These are phyloP conservation scores for Pyrus hybrid DNA, from an alignment of 331 rosid species.

Conservation along the genomic window DNA sequence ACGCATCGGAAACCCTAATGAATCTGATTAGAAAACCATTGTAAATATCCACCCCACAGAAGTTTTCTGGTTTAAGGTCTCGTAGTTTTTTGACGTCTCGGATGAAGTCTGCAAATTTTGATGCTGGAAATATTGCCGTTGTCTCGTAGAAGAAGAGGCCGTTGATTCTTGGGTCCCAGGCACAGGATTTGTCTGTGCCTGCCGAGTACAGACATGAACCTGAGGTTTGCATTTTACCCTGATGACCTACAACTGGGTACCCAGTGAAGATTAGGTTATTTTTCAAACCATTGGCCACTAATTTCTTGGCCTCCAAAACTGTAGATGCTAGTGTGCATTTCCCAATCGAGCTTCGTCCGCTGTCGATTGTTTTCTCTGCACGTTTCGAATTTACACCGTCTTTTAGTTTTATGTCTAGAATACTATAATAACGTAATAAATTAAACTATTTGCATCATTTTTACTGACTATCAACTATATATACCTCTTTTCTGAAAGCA, in stretches of 20 bases:
- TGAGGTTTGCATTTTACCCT: slow-evolving; percentile 65
- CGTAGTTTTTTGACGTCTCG: slow-evolving; percentile 48
- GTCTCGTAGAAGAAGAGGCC: slow-evolving; percentile 57
- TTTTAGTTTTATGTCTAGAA: no score
- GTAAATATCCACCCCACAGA: slow-evolving; percentile 64
- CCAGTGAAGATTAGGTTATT: slow-evolving; percentile 47
- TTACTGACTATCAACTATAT: not conserved
- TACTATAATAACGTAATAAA: no score
- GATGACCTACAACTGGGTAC: slow-evolving; percentile 46
- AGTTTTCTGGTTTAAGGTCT: slow-evolving; percentile 35
- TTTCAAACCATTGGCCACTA: slow-evolving; percentile 57
- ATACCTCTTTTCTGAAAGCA: no score
- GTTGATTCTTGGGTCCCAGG: slow-evolving; percentile 80
- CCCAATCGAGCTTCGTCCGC: slow-evolving; percentile 21
- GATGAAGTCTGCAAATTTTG: slow-evolving; percentile 36
- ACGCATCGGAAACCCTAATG: slow-evolving; percentile 49
- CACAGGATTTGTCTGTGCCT: slow-evolving; percentile 30
- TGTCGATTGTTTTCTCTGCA: slow-evolving; percentile 33
- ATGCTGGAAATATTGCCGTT: slow-evolving; percentile 48
- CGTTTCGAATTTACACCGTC: not conserved
- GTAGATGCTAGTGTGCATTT: slow-evolving; percentile 52
- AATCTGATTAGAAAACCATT: slow-evolving; percentile 59
- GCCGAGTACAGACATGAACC: slow-evolving; percentile 48
- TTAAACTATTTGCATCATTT: not conserved
- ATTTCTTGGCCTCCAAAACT: slow-evolving; percentile 35